These are phyloP conservation scores for Aspergillus terreus DNA, from an alignment of 2,329 filamentous ascomycete species.

Conservation along the genomic window DNA sequence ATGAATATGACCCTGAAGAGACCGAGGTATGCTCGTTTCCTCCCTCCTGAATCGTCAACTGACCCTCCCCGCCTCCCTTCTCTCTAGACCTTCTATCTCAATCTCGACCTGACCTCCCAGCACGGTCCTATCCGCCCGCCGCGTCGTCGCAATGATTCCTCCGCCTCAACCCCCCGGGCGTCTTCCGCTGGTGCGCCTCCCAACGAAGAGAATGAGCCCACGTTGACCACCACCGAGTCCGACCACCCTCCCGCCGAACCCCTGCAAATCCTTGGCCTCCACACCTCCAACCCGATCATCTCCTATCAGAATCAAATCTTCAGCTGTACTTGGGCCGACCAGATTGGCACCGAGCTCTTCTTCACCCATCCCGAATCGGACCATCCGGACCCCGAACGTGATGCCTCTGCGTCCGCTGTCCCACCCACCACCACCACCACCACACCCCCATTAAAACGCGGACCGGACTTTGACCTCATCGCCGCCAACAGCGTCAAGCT, in stretches of 20 bases:
- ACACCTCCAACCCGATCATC: constrained; percentile 71
- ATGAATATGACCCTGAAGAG: constrained; percentile 54
- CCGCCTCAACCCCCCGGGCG: constrained; percentile 5
- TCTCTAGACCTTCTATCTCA: constrained; percentile 55
- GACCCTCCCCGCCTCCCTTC: constrained; percentile 1
- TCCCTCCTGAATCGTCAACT: background rate
- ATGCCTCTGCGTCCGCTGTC: no score
- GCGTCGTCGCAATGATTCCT: constrained; percentile 23
- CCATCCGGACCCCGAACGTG: constrained; percentile 24
- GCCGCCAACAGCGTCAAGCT: constrained; percentile 69
- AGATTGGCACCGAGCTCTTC: constrained; percentile 79
- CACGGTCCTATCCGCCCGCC: constrained; percentile 37
- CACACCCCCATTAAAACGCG: constrained; percentile 36
- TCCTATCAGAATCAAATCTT: constrained; percentile 77
- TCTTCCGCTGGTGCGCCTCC: constrained; percentile 5
- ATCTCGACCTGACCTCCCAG: constrained; percentile 53
- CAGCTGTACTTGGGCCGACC: constrained; percentile 74
- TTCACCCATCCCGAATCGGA: constrained; percentile 51
- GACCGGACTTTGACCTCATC: constrained; percentile 62
- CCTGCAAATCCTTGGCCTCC: constrained; percentile 80
- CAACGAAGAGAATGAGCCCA: constrained; percentile 30
- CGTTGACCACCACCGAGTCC: constrained; percentile 28
- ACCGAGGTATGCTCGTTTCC: constrained; percentile 43
- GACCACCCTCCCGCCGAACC: constrained; percentile 27
- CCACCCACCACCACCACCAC: no score